Conservation (phyloP, 352 stramenopile species). For the Phytopythium vexans region DNA sequence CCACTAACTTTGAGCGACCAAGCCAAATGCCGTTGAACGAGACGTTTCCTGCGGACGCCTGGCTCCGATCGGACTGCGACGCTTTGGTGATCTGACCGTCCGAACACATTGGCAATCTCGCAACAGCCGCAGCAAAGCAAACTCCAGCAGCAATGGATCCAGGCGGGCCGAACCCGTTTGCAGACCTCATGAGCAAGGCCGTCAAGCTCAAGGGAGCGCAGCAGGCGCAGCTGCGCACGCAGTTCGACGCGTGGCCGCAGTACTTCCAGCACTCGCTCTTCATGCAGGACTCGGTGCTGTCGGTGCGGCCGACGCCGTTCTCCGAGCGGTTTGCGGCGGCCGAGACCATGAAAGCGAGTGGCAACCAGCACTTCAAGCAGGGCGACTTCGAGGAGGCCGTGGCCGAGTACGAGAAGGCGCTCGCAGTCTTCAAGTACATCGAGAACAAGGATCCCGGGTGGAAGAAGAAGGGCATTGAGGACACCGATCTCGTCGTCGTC, state of each 20-base stretch:
- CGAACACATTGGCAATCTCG: neutral
- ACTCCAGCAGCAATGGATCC: conserved; percentile 47
- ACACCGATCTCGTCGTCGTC: conserved; percentile 58
- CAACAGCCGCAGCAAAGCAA: neutral
- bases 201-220: conserved; percentile 84
- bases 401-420: conserved; percentile 79
- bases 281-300: conserved; percentile 74
- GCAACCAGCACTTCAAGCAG: conserved; percentile 57
- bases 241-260: conserved; percentile 75
- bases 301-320: conserved; percentile 40
- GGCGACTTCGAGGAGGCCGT: conserved; percentile 64
- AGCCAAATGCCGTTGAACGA: too few relatives aligned
- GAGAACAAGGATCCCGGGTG: conserved; percentile 77
- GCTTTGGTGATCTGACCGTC: too few relatives aligned
- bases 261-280: conserved; percentile 89
- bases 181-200: conserved; percentile 81
- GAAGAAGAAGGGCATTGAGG: conserved; percentile 88
- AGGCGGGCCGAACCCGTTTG: conserved; percentile 69
- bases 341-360: conserved; percentile 60
- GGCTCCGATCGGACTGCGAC: too few relatives aligned
- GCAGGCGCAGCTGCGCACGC: conserved; percentile 69
- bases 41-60: too few relatives aligned
- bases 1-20: too few relatives aligned
- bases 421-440: conserved; percentile 80
- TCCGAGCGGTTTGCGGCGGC: conserved; percentile 50